A percentile compares a stretch with the other conserved stretches of the same genome.
Conservation (phyloP, 345 rosid species). For the Combretum micranthum region DNA sequence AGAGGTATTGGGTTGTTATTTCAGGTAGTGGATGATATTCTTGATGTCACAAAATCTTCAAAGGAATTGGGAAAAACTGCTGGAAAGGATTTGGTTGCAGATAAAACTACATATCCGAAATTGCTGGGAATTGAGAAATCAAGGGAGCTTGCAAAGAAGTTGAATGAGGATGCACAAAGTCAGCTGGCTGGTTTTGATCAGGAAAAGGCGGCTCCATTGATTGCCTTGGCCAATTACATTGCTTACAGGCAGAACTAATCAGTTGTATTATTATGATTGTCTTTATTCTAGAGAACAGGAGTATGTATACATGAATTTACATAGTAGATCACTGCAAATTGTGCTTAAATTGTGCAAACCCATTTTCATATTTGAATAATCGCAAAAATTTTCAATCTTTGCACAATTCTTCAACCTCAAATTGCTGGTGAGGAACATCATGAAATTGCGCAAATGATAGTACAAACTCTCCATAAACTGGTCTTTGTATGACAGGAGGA, state of each 20-base stretch:
- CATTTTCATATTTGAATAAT: too few relatives aligned
- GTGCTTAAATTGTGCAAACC: too few relatives aligned
- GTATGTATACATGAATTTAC: too few relatives aligned
- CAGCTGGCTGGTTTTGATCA: slow-evolving; percentile 58
- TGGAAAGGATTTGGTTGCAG: slow-evolving; percentile 87
- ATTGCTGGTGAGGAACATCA: too few relatives aligned
- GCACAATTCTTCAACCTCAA: too few relatives aligned
- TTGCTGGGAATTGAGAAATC: slow-evolving; percentile 81
- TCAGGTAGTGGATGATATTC: slow-evolving; percentile 95
- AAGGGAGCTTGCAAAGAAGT: slow-evolving; percentile 53
- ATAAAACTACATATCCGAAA: slow-evolving; percentile 75
- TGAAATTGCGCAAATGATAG: too few relatives aligned
- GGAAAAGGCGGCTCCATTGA: slow-evolving; percentile 69
- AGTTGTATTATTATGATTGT: too few relatives aligned
- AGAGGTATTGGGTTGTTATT: slow-evolving; percentile 69
- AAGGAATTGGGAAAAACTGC: slow-evolving; percentile 88
- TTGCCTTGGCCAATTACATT: slow-evolving; percentile 84
- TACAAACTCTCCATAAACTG: too few relatives aligned
- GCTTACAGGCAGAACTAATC: slow-evolving; percentile 67
- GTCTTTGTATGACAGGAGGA: too few relatives aligned
- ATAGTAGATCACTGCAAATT: too few relatives aligned
- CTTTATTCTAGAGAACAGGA: too few relatives aligned
- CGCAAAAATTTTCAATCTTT: too few relatives aligned
- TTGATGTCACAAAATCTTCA: slow-evolving; percentile 82
- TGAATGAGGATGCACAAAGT: slow-evolving; percentile 62